Conservation (phyloP, 345 rosid genomes). For the Salix brachista region DNA sequence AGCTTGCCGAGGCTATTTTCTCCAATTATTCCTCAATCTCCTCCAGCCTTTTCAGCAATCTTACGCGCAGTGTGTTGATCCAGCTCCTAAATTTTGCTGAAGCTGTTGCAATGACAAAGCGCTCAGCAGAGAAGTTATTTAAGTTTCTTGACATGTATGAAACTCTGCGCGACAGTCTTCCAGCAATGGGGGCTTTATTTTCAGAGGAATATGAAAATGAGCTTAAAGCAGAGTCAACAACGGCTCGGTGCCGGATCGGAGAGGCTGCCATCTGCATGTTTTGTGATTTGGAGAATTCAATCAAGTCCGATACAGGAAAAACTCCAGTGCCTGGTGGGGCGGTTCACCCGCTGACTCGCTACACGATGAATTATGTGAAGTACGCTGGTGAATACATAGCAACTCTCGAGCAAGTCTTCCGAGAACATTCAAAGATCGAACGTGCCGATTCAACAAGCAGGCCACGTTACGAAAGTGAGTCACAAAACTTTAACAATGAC, state of each 20-base stretch:
- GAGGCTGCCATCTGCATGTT: constrained; percentile 67
- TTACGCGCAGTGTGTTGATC: constrained; percentile 47
- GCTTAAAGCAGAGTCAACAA: constrained; percentile 47
- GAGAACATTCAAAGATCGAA: constrained; percentile 64
- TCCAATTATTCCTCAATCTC: constrained; percentile 31
- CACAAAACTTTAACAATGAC: neutral
- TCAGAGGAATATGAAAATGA: constrained; percentile 39
- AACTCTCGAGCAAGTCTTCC: constrained; percentile 81
- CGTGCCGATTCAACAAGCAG: constrained; percentile 50
- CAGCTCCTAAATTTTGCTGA: constrained; percentile 72
- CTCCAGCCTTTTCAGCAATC: constrained; percentile 43
- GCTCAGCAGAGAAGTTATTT: constrained; percentile 72
- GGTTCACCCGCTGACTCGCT: constrained; percentile 82
- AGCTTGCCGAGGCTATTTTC: constrained; percentile 49
- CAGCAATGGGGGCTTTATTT: constrained; percentile 38
- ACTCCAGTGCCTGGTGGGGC: constrained; percentile 84
- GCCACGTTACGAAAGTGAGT: constrained; percentile 19
- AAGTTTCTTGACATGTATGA: constrained; percentile 80
- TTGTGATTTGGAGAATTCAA: constrained; percentile 65
- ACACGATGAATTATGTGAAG: constrained; percentile 78
- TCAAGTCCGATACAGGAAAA: constrained; percentile 61
- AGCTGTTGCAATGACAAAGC: constrained; percentile 66
- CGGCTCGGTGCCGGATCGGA: constrained; percentile 55
- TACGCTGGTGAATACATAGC: constrained; percentile 67
- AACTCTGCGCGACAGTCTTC: constrained; percentile 49